Conservation (phyloP, 2,329 filamentous ascomycete species). For the Claviceps africana region DNA sequence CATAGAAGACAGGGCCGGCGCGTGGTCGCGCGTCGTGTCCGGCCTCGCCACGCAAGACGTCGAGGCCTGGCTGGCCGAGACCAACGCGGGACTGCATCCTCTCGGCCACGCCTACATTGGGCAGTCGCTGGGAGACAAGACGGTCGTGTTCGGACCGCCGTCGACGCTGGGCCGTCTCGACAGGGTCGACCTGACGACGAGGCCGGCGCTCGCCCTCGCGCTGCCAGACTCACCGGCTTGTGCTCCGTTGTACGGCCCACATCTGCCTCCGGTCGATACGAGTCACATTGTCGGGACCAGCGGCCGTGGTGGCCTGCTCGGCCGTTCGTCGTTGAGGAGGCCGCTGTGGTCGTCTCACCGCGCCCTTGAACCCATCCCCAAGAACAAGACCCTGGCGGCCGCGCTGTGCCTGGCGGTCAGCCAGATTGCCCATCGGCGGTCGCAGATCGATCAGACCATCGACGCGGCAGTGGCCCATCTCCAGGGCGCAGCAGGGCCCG, state of each 20-base stretch:
- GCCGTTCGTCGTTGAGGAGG: not conserved
- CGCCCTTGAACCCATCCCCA: not conserved
- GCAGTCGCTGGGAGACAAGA: not conserved
- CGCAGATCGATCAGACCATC: not conserved
- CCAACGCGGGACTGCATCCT: not conserved
- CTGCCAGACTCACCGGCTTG: not conserved
- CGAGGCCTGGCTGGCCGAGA: not conserved
- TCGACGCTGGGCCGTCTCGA: not conserved
- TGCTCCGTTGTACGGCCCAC: not conserved
- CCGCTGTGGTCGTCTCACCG: not conserved
- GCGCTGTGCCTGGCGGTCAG: not conserved
- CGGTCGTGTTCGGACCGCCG: not conserved
- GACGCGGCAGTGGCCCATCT: not conserved
- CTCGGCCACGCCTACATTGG: not conserved
- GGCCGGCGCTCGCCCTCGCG: not conserved
- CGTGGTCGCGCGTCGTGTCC: not conserved
- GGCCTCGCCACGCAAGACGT: not conserved
- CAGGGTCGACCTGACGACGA: not conserved
- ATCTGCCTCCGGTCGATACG: not conserved
- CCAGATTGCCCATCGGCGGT: not conserved
- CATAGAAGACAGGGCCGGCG: not conserved
- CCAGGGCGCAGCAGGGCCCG: not conserved
- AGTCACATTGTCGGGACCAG: not conserved
- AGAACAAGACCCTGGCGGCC: not conserved
- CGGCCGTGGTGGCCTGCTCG: not conserved